Conservation (phyloP, 2,329 filamentous ascomycete species). For the Dactylellina drechsleri region DNA sequence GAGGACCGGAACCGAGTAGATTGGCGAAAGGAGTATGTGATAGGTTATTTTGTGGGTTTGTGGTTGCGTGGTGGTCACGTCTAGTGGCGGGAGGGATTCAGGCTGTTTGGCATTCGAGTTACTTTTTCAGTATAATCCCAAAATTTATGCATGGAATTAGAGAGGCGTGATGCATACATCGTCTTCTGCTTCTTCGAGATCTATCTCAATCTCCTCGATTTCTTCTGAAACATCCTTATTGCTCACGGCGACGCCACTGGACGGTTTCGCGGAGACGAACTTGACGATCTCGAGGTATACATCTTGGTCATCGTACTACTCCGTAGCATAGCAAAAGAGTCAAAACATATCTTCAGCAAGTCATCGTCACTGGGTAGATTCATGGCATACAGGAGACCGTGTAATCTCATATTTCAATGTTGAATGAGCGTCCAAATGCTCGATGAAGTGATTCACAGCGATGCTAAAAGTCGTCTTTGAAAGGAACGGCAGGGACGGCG, state of each 20-base stretch:
- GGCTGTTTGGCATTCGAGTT: slow-evolving; percentile 12
- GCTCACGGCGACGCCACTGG: background rate
- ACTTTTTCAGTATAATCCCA: background rate
- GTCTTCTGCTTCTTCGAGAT: slow-evolving; percentile 35
- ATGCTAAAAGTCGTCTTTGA: slow-evolving; percentile 26
- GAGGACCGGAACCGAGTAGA: slow-evolving; percentile 55
- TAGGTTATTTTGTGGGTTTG: slow-evolving; percentile 33
- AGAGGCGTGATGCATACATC: slow-evolving; percentile 3
- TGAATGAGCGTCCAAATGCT: slow-evolving; percentile 26
- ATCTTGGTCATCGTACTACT: slow-evolving; percentile 40
- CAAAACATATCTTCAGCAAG: no score
- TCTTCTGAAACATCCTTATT: background rate
- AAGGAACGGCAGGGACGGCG: slow-evolving; percentile 30
- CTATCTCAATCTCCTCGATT: slow-evolving; percentile 4
- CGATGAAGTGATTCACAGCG: slow-evolving; percentile 27
- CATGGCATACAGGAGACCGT: slow-evolving; percentile 31
- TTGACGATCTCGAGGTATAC: slow-evolving; percentile 40
- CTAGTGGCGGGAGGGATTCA: slow-evolving; percentile 11
- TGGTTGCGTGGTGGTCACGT: background rate
- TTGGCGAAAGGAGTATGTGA: slow-evolving; percentile 55
- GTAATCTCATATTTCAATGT: slow-evolving; percentile 33
- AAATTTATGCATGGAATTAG: background rate
- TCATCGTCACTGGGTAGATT: no score
- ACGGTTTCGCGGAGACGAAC: background rate
- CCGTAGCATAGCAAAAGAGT: background rate